Percentiles rank a stretch among this genome's conserved stretches.
Evolutionary conservation across 2,329 filamentous ascomycete species (phyloP).

Genomic region (Fusarium brevicatenulatum): DNA sequence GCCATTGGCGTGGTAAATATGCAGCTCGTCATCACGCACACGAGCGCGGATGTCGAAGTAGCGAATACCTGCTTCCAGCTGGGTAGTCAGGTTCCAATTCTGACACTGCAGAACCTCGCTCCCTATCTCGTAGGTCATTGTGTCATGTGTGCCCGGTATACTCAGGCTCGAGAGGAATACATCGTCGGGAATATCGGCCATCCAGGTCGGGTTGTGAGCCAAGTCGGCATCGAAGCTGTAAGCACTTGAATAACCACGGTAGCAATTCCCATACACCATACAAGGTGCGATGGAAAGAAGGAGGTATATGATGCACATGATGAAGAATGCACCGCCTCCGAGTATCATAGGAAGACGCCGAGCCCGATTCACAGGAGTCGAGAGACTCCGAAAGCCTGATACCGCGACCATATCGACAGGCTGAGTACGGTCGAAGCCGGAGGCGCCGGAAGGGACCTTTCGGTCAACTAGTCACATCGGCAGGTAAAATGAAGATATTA

Average conservation of each 20-base stretch:
- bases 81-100: conserved; percentile 56
- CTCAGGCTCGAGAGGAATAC: conserved; percentile 56
- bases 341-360: conserved; percentile 37
- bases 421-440: conserved; percentile 20
- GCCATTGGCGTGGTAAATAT: conserved; percentile 59
- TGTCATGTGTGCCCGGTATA: conserved; percentile 64
- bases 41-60: conserved; percentile 62
- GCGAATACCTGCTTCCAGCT: conserved; percentile 59
- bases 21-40: conserved; percentile 54
- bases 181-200: conserved; percentile 55
- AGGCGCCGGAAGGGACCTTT: conserved; percentile 33
- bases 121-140: conserved; percentile 58
- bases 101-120: conserved; percentile 57
- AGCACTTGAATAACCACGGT: conserved; percentile 44
- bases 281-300: conserved; percentile 44
- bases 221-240: conserved; percentile 57
- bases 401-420: conserved; percentile 36
- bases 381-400: conserved; percentile 26
- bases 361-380: conserved; percentile 17
- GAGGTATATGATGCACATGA: conserved; percentile 44
- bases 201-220: conserved; percentile 53
- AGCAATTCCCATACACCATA: conserved; percentile 44
- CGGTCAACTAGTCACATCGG: conserved; percentile 36
- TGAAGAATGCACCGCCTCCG: conserved; percentile 34
- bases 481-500: background rate